Evolutionary conservation across 164 flowering plant species (phyloP), one percentile per base, ranked within the genome.

Genomic region (Stephania cephalantha): DNA sequence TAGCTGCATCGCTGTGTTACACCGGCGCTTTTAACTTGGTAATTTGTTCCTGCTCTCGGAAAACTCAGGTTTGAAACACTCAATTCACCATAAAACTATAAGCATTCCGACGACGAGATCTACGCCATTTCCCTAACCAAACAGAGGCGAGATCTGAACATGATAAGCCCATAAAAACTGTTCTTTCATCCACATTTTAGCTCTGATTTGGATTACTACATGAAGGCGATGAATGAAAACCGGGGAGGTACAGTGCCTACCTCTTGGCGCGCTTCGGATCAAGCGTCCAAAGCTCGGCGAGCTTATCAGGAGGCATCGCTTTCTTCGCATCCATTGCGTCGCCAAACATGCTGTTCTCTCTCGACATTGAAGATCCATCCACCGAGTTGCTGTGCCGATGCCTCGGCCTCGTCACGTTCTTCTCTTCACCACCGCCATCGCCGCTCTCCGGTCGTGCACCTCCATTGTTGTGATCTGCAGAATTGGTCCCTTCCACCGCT

Each of bases 201-300:
- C 55, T 50, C 12, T 50, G 11, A 15, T 7, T 50, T 9, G 53
- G 53, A 8, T 48, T 48, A 12, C 53, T 48, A 48, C 8, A 48
- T 48, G 53, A 48, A 48, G 12, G 12, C 53, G 11, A 48, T 8
- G 55, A 50, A 50, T 10, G 15, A 50, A 50, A 50, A 10, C 55
- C 55, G 4, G 15, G 9, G 9, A 9, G 15, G 55, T 50, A 50
- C 55, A 50, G 3, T 50, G 55, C 55, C 55, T 67, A 92, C 97
- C 97, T 90, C 78, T 92, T 92, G 46, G 94, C 97, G 46, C 95
- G 85, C 71, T 92, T 92, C 8, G 97, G 97, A 85, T 92, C 97
- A 53, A 88, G 46, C 9, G 85, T 80, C 87, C 93, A 91, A 65
- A 92, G 83, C 83, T 92, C 95, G 11, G 95, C 95, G 31, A 92